Conservation (phyloP, 345 rosid species). For the Salix exigua region DNA sequence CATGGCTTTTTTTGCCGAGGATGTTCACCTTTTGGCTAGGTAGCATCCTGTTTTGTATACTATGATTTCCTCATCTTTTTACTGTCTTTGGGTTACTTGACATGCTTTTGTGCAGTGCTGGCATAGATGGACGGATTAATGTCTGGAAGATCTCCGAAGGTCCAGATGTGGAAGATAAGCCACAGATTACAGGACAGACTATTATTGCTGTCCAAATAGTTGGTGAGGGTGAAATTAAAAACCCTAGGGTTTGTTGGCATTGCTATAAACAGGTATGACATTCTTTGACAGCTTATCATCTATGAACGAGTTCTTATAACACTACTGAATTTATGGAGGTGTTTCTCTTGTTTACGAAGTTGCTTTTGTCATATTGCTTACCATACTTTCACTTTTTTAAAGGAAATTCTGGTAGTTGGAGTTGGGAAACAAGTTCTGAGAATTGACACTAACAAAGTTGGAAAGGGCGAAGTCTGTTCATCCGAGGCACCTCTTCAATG, state of each 20-base stretch:
- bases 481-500: conserved; percentile 74
- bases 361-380: not conserved
- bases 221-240: conserved; percentile 49
- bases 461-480: conserved; percentile 54
- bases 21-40: conserved; percentile 94
- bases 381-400: not conserved
- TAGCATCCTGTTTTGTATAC: conserved; percentile 22
- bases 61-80: conserved; percentile 1
- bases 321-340: not conserved
- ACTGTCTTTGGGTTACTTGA: not conserved
- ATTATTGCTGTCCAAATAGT: conserved; percentile 58
- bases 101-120: conserved; percentile 45
- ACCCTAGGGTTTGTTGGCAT: conserved; percentile 93
- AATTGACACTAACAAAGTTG: conserved; percentile 72
- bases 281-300: not conserved
- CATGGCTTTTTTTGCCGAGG: conserved; percentile 86
- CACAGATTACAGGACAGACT: conserved; percentile 58
- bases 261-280: conserved; percentile 71
- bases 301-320: not conserved
- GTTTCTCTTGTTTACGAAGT: not conserved
- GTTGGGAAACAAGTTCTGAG: conserved; percentile 66
- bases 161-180: conserved; percentile 64
- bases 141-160: conserved; percentile 85
- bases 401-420: conserved; percentile 82
- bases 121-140: conserved; percentile 71